Evolutionary conservation across 2,329 filamentous ascomycete genomes (phyloP), one percentile per base, ranked within the genome.

Genomic region (Neonectria coccinea): DNA sequence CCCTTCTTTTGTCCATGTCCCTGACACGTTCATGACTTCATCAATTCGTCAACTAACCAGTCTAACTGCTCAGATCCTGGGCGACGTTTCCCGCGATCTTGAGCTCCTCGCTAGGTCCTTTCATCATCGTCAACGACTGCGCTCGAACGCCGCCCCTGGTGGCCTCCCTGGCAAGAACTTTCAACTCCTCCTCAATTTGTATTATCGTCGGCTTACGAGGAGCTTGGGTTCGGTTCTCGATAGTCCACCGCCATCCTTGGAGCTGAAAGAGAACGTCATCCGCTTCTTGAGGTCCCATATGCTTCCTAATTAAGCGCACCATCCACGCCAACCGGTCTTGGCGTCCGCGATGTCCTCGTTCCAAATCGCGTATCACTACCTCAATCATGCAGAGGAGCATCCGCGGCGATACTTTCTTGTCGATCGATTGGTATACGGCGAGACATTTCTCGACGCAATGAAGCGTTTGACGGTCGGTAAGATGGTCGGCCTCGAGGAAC

Each of bases 291-390:
- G 47, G 53, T 29, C 72, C 72, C 33, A 58, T 27, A n/a, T 66
- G 39, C 14, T 56, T 25, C 20, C 25, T 41, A 29, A 64, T 55
- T 5, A 64, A 51, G 11, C 52, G 27, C 10, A 77, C 61, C 41
- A 80, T 63, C 11, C 58, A 52, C 36, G 77, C 42, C 10, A 80
- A 56, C 59, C 52, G 48, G 56, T 62, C 45, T 12, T 50, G 18
- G 8, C 52, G 47, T 3, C 80, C 80, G 22, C 59, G 61, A n/a
- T 70, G 65, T 6, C 79, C 79, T 39, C 64, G 62, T 33, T 76
- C 74, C 5, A 82, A 70, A 60, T 82, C 80, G 10, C 74, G 68
- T 4, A 76, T 71, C 20, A 79, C 62, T 2, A 77, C 61, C 5
- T 66, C 57, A 7, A 74, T 60, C n/a, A 79, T 39, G 36, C 68